These are phyloP conservation scores for Lactarius trivialis DNA, from an alignment of 768 basidiomycete genomes.

Conservation along the genomic window DNA sequence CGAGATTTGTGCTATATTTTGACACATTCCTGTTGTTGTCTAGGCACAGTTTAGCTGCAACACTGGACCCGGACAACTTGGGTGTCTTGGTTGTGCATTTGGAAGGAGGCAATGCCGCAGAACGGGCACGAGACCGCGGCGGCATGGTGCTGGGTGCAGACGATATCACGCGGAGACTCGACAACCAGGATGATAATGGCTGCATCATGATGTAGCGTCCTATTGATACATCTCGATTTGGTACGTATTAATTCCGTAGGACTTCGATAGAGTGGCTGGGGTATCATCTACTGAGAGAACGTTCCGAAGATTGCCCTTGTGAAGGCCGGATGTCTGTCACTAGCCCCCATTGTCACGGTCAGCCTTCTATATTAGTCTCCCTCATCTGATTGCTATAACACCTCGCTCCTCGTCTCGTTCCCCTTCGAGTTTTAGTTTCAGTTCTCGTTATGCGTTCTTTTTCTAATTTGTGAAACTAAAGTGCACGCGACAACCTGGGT, in stretches of 20 bases:
- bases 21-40: background rate
- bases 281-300: background rate
- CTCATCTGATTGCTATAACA: background rate
- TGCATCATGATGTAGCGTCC: conserved; percentile 60
- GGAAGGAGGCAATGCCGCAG: conserved; percentile 34
- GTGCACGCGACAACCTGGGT: background rate
- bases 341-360: background rate
- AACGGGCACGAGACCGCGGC: conserved; percentile 15
- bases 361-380: background rate
- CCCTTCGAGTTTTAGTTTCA: background rate
- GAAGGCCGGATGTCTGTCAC: background rate
- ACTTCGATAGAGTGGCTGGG: background rate
- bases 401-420: background rate
- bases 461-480: background rate
- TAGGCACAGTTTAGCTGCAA: conserved; percentile 67
- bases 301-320: background rate
- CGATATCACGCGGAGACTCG: conserved; percentile 51
- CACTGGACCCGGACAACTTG: conserved; percentile 71
- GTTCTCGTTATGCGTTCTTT: background rate
- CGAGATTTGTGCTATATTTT: background rate
- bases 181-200: conserved; percentile 42
- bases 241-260: background rate
- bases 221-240: background rate
- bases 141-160: conserved; percentile 44
- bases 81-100: conserved; percentile 83